These are phyloP conservation scores for Isatis lusitanica DNA, from an alignment of 441 rosid species.

Conservation along the genomic window DNA sequence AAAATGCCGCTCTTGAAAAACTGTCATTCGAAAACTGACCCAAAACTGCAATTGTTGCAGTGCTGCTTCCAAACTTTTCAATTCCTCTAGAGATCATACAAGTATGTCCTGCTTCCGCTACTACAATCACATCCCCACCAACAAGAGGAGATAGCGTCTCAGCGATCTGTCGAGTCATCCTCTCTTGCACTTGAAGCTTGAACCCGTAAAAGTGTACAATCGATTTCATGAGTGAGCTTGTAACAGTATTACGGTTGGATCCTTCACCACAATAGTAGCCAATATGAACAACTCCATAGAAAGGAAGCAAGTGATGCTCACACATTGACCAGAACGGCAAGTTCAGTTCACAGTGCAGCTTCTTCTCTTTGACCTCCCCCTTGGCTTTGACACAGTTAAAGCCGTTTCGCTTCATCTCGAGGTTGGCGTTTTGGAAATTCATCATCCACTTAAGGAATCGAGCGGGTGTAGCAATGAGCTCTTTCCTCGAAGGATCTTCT, in stretches of 20 bases:
- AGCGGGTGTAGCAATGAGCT: constrained; percentile 73
- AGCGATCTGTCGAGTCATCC: constrained; percentile 85
- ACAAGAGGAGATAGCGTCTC: constrained; percentile 65
- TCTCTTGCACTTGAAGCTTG: constrained; percentile 98
- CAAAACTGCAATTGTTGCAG: constrained; percentile 76
- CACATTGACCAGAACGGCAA: constrained; percentile 86
- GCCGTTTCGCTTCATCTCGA: constrained; percentile 58
- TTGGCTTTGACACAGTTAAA: constrained; percentile 41
- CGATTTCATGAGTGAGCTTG: constrained; percentile 61
- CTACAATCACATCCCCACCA: constrained; percentile 87
- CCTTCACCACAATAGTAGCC: constrained; percentile 68
- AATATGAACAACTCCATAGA: constrained; percentile 86
- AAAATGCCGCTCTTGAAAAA: constrained; percentile 58
- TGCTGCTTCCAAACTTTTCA: constrained; percentile 86
- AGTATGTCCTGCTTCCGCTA: constrained; percentile 83
- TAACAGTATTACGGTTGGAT: constrained; percentile 37
- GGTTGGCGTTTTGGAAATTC: constrained; percentile 66
- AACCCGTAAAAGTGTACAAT: constrained; percentile 83
- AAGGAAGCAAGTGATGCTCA: constrained; percentile 95
- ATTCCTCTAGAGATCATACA: constrained; percentile 98
- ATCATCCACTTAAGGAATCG: constrained; percentile 78
- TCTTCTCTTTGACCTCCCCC: constrained; percentile 38
- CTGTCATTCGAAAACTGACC: constrained; percentile 72
- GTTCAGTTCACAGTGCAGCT: constrained; percentile 60
- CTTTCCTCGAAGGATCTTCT: constrained; percentile 85